These are phyloP conservation scores for Talaromyces sp. DNA, from an alignment of 2,329 filamentous ascomycete species.

Conservation along the genomic window DNA sequence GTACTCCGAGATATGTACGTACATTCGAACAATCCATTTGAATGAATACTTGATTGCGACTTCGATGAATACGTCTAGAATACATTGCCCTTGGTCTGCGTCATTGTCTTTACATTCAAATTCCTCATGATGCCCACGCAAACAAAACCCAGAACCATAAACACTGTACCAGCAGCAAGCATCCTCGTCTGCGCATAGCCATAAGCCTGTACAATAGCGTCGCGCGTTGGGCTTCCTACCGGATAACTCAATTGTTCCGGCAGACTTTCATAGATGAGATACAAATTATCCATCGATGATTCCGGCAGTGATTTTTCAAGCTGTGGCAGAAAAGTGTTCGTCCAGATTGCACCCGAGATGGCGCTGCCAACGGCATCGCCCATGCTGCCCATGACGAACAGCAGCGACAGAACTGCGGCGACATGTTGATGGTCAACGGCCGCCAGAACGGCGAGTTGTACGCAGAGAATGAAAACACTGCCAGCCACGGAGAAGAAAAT, in stretches of 20 bases:
- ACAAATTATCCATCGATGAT: neutral
- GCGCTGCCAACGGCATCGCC: conserved; percentile 35
- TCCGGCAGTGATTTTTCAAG: conserved; percentile 46
- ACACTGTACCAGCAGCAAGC: conserved; percentile 33
- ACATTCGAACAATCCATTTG: too few species aligned
- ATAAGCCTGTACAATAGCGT: conserved; percentile 47
- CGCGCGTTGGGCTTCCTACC: conserved; percentile 38
- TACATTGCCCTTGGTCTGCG: neutral
- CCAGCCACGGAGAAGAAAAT: conserved; percentile 56
- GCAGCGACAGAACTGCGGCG: conserved; percentile 52
- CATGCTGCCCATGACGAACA: conserved; percentile 32
- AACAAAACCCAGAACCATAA: conserved; percentile 21
- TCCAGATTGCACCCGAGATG: conserved; percentile 37
- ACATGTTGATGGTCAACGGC: conserved; percentile 54
- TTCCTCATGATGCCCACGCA: conserved; percentile 17
- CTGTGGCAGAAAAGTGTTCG: conserved; percentile 49
- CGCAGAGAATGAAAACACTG: conserved; percentile 51
- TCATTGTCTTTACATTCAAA: neutral
- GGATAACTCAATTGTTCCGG: conserved; percentile 31
- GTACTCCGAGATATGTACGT: neutral
- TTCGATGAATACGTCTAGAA: neutral
- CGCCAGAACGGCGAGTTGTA: conserved; percentile 55
- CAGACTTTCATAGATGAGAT: conserved; percentile 21
- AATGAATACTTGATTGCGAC: neutral
- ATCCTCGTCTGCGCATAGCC: conserved; percentile 45